These are phyloP conservation scores for Oxytropis ochrocephala DNA, from an alignment of 306 rosid species.

Conservation along the genomic window DNA sequence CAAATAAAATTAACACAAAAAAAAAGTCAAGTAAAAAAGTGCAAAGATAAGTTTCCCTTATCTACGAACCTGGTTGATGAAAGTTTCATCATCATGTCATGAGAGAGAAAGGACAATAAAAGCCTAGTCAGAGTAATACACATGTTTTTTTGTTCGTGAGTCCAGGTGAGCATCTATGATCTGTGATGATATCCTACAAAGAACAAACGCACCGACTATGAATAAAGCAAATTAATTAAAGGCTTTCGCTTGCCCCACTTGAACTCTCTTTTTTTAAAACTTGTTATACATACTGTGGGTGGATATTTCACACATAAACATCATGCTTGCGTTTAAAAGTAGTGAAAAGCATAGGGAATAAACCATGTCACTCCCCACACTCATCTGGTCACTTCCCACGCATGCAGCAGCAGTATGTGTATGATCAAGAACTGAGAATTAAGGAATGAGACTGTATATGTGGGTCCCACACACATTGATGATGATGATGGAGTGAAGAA, in stretches of 20 bases:
- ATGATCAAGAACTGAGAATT: not conserved
- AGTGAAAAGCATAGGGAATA: conserved; percentile 22
- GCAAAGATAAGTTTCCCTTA: conserved; percentile 16
- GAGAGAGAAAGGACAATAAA: conserved; percentile 21
- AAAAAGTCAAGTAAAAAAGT: not conserved
- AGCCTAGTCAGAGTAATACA: conserved; percentile 31
- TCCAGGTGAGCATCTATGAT: not conserved
- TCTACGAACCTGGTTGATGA: conserved; percentile 1
- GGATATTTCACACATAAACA: conserved; percentile 41
- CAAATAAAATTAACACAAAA: not conserved
- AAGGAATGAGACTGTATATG: not conserved
- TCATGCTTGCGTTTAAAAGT: conserved; percentile 68
- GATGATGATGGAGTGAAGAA: not conserved
- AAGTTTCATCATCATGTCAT: not conserved
- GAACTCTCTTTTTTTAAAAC: conserved; percentile 45
- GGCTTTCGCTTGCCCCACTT: conserved; percentile 45
- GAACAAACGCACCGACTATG: conserved; percentile 44
- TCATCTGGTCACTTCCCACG: conserved; percentile 11
- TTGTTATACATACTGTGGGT: not conserved
- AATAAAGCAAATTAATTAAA: conserved; percentile 29
- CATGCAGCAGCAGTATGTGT: not conserved
- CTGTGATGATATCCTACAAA: conserved; percentile 28
- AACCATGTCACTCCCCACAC: conserved; percentile 36
- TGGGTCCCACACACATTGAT: not conserved
- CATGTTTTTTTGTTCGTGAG: not conserved